These are phyloP conservation scores for Globisporangium lucens DNA, from an alignment of 352 stramenopile species.

Conservation along the genomic window DNA sequence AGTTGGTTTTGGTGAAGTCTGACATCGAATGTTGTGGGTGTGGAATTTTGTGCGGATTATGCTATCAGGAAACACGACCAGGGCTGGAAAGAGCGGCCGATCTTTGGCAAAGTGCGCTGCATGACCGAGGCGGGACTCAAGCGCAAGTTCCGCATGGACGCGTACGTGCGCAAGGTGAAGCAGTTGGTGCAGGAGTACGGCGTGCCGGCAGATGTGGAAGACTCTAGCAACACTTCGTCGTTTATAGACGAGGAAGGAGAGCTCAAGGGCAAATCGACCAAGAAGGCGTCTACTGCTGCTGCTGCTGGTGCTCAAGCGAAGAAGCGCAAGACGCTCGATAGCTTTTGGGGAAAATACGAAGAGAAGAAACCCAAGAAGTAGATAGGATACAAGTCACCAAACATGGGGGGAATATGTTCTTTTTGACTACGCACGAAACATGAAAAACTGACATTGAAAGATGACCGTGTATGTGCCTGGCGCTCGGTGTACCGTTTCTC, in stretches of 20 bases:
- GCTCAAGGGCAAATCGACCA: not conserved
- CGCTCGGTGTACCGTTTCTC: no score
- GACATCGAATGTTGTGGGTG: not conserved
- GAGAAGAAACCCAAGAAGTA: conserved; percentile 11
- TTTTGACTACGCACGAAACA: not conserved
- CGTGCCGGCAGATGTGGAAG: not conserved
- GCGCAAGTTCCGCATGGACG: conserved; percentile 97
- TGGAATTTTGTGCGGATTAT: not conserved
- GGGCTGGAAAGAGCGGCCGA: conserved; percentile 92
- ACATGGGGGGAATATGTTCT: not conserved
- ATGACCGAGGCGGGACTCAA: conserved; percentile 99
- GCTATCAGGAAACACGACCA: conserved; percentile 93
- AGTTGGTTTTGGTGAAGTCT: not conserved
- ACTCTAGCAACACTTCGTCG: not conserved
- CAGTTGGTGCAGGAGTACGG: conserved; percentile 20
- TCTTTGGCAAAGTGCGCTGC: conserved; percentile 99
- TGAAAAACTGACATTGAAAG: not conserved
- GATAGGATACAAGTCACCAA: not conserved
- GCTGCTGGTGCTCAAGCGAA: conserved; percentile 6
- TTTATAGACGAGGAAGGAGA: not conserved
- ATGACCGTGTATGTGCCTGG: no score
- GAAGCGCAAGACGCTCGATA: conserved; percentile 31
- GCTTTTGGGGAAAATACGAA: conserved; percentile 14
- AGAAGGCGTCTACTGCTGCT: not conserved
- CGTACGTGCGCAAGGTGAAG: conserved; percentile 64